phyloP scores from a whole-genome alignment of 2,329 filamentous ascomycete genomes.

The Pseudogymnoascus sp. region DNA sequence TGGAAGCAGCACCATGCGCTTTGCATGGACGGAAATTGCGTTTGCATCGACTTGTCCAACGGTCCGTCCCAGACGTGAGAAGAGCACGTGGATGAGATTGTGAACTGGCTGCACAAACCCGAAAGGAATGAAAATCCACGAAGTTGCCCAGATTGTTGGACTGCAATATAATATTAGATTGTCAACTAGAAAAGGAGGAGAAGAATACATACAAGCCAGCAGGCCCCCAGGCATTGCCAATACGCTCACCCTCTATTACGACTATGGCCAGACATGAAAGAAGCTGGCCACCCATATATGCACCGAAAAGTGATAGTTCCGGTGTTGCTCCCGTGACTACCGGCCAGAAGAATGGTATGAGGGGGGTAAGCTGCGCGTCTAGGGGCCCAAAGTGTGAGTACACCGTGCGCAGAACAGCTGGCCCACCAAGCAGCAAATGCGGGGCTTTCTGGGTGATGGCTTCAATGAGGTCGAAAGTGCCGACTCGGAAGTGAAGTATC shows the following conservation, averaged over 20 bases:
- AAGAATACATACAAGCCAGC: constrained; percentile 34
- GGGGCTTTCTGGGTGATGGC: background rate
- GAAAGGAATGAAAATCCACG: background rate
- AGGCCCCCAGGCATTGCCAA: constrained; percentile 35
- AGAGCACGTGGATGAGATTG: background rate
- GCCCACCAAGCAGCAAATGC: background rate
- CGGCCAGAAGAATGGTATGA: constrained; percentile 25
- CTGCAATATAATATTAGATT: background rate
- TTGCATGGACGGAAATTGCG: background rate
- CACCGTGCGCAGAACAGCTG: background rate
- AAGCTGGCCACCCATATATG: constrained; percentile 24
- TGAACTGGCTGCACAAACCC: background rate
- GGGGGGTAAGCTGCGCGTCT: constrained; percentile 19
- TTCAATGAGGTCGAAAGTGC: background rate
- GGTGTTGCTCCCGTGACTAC: constrained; percentile 15
- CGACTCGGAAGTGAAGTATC: background rate
- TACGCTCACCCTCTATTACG: constrained; percentile 37
- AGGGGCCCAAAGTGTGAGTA: constrained; percentile 11
- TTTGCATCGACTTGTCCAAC: background rate
- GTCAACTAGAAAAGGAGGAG: background rate
- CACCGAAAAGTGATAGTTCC: constrained; percentile 18
- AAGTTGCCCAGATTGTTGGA: background rate
- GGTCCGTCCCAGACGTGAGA: background rate
- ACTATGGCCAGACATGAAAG: constrained; percentile 27
- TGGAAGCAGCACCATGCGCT: constrained; percentile 28